Conservation (phyloP, 1,284 basidiomycete species). For the Cutaneotrichosporon sp. region DNA sequence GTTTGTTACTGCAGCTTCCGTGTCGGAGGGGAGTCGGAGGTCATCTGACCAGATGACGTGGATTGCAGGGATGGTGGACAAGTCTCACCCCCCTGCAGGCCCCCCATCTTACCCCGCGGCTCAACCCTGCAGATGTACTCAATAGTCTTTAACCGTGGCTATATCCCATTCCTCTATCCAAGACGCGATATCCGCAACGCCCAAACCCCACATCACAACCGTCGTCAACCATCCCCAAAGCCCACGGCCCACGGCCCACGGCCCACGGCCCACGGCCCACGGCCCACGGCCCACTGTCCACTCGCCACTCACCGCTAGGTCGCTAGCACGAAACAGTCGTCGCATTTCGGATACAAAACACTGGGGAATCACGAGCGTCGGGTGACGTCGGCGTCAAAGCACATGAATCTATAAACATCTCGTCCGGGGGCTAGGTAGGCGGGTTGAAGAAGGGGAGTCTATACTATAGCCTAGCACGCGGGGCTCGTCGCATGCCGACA, state of each 20-base stretch:
- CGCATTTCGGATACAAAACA: constrained; percentile 8
- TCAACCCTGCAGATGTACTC: no score
- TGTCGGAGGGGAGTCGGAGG: no score
- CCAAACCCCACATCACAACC: no score
- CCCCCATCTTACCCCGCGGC: not conserved
- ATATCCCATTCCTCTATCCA: no score
- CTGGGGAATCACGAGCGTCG: constrained; percentile 1
- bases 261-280: no score
- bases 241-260: no score
- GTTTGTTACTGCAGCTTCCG: no score
- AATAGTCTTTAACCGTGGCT: no score
- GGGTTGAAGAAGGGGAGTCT: not conserved
- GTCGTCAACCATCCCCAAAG: no score
- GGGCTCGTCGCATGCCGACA: not conserved
- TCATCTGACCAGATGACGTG: not conserved
- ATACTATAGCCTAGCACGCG: constrained; percentile 5
- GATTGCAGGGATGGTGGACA: not conserved
- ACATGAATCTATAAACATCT: constrained; percentile 9
- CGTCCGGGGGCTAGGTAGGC: constrained; percentile 1
- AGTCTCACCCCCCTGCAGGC: no score
- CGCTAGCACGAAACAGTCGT: not conserved
- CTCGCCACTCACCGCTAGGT: not conserved
- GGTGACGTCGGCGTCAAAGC: not conserved
- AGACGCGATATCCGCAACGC: no score
- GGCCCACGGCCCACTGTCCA: no score